These are phyloP conservation scores for Xanthoconium separans DNA, from an alignment of 1,284 basidiomycete genomes.

Conservation along the genomic window DNA sequence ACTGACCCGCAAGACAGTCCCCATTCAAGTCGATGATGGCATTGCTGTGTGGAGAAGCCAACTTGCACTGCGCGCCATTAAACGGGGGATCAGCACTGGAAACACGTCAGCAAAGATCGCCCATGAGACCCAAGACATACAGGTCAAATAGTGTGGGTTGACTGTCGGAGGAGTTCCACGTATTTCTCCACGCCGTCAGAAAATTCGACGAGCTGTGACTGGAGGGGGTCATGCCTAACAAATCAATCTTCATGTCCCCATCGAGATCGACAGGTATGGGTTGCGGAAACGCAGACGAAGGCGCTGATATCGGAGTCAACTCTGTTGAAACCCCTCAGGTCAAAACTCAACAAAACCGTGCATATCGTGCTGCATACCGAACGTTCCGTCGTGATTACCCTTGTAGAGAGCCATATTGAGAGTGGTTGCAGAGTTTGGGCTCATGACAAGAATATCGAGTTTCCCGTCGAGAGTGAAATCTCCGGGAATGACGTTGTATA, in stretches of 20 bases:
- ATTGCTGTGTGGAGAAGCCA: slow-evolving; percentile 90
- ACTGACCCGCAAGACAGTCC: slow-evolving; percentile 87
- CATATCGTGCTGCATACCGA: slow-evolving; percentile 50
- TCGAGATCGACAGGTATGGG: slow-evolving; percentile 86
- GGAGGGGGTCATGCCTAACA: slow-evolving; percentile 67
- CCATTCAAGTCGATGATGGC: slow-evolving; percentile 95
- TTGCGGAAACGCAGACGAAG: slow-evolving; percentile 71
- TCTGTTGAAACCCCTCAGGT: slow-evolving; percentile 32
- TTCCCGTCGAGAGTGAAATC: slow-evolving; percentile 93
- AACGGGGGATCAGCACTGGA: slow-evolving; percentile 60
- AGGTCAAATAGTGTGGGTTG: slow-evolving; percentile 57
- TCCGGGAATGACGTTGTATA: slow-evolving; percentile 84
- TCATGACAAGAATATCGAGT: slow-evolving; percentile 89
- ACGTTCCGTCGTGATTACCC: slow-evolving; percentile 60
- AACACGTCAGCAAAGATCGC: slow-evolving; percentile 11
- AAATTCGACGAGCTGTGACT: slow-evolving; percentile 36
- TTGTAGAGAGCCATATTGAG: slow-evolving; percentile 71
- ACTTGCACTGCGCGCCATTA: slow-evolving; percentile 62
- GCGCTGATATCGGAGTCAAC: slow-evolving; percentile 47
- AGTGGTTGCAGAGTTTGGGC: slow-evolving; percentile 48
- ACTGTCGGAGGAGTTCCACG: slow-evolving; percentile 61
- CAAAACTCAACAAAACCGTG: background rate
- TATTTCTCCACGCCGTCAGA: slow-evolving; percentile 75
- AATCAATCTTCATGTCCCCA: slow-evolving; percentile 86
- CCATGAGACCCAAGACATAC: slow-evolving; percentile 38